Evolutionary conservation across 2,329 filamentous ascomycete genomes (phyloP), one percentile per base, ranked within the genome.

Genomic region (Helminthosporium solani): DNA sequence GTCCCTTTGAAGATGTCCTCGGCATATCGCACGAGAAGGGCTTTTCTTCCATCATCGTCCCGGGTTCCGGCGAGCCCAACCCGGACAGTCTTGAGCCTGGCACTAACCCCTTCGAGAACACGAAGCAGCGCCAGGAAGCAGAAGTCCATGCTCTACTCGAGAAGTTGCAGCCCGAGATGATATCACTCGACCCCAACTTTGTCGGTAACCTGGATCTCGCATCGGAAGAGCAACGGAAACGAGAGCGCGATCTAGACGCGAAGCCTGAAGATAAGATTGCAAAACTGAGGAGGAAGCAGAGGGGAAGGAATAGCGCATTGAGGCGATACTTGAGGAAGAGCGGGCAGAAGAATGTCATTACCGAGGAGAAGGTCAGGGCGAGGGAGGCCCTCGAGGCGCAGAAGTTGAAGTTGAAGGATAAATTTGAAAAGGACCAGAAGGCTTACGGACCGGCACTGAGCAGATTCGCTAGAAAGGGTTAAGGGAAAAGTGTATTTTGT

Each of bases 131-230:
- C 61, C 91, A 95, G 71, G 94, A 99, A 72, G 80, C 81, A 40
- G 94, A 99, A 72, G 90, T 99, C 69, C 90, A 88, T 75, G 78
- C 82, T 11, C 78, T 99, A 54, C 82, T 99, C 60, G 95, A 95
- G 78, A 99, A 99, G 76, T 78, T 99, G 38, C 84, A 91, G 63
- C 92, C 94, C 3, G 92, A 96, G 66, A 99, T 97, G 90, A 99
- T 99, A 53, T 88, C 90, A 1, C 77, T 99, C 18, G 86, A 99
- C 66, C 92, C 94, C 57, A 87, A 94, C 70, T 95, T 90, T 66
- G 83, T 99, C 60, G 94, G 94, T 44, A 89, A 85, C 57, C 78
- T 99, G 25, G 91, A 99, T 67, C 76, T 90, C 46, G 82, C 88
- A 40, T 89, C 86, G 28, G 84, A 91, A 50, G 80, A 88, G 73